A percentile compares a stretch with the other conserved stretches of the same genome.
These are phyloP conservation scores for Pseudopyricularia javanii DNA, from an alignment of 2,329 filamentous ascomycete genomes.

Conservation along the genomic window DNA sequence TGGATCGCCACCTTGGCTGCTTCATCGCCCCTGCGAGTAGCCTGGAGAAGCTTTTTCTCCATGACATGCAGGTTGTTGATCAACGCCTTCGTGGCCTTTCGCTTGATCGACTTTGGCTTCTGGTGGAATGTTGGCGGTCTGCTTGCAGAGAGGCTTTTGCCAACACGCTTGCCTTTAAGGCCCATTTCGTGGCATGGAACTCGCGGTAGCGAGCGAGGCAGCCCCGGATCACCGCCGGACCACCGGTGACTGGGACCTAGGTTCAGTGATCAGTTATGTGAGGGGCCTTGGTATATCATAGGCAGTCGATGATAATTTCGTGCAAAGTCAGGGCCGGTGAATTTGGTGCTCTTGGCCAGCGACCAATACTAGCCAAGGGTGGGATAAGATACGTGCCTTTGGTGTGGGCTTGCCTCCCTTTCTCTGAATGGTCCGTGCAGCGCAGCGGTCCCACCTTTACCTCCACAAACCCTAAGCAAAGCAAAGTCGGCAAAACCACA, in stretches of 20 bases:
- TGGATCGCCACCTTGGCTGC: slow-evolving; percentile 30
- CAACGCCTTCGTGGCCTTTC: slow-evolving; percentile 49
- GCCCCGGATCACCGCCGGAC: not conserved
- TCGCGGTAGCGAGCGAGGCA: not conserved
- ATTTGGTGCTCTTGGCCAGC: too few relatives aligned
- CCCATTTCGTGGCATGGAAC: slow-evolving; percentile 23
- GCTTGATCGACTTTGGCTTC: slow-evolving; percentile 44
- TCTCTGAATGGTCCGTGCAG: not conserved
- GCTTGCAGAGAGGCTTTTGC: slow-evolving; percentile 35
- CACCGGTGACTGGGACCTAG: not conserved
- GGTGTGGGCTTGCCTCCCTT: too few relatives aligned
- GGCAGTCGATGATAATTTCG: not conserved
- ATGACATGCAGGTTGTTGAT: slow-evolving; percentile 56
- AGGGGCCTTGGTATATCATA: not conserved
- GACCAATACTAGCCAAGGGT: not conserved
- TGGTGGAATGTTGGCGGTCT: slow-evolving; percentile 42
- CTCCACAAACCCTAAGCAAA: not conserved
- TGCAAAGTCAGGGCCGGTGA: too few relatives aligned
- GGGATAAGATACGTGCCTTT: not conserved
- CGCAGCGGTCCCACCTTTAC: not conserved
- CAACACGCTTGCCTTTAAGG: slow-evolving; percentile 27
- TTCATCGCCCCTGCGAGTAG: slow-evolving; percentile 39
- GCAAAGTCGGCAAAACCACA: not conserved
- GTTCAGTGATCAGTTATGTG: not conserved
- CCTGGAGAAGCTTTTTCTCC: slow-evolving; percentile 48